A percentile compares a stretch with the other conserved stretches of the same genome.
These are phyloP conservation scores for Penicillium antarcticum DNA, from an alignment of 495 filamentous ascomycete species.

Conservation along the genomic window DNA sequence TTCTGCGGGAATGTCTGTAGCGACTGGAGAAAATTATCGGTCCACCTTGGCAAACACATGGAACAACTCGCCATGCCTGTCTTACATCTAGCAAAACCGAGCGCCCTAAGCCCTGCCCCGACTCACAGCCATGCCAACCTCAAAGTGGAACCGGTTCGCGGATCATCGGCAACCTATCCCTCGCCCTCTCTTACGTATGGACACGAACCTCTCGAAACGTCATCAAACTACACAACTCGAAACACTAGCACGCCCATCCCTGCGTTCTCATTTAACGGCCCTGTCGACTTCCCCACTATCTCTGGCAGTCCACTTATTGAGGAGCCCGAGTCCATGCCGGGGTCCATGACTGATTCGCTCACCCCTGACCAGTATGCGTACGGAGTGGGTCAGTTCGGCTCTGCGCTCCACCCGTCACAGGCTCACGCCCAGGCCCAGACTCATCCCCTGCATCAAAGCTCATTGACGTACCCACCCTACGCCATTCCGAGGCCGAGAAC, in stretches of 20 bases:
- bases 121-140: constrained; percentile 5
- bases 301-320: constrained; percentile 26
- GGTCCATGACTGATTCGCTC: constrained; percentile 16
- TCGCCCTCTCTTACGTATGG: constrained; percentile 4
- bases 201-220: neutral
- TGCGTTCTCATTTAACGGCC: constrained; percentile 10
- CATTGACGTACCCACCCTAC: constrained; percentile 41
- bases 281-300: constrained; percentile 22
- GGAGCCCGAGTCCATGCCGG: constrained; percentile 26
- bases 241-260: constrained; percentile 13
- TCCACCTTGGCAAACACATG: constrained; percentile 96
- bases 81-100: constrained; percentile 61
- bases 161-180: constrained; percentile 2
- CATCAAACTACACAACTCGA: constrained; percentile 12
- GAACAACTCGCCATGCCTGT: constrained; percentile 88
- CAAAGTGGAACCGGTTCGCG: neutral
- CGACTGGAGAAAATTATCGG: constrained; percentile 92
- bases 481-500: constrained; percentile 21
- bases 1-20: constrained; percentile 83
- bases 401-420: constrained; percentile 12
- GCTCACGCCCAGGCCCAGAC: constrained; percentile 14
- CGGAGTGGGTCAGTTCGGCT: constrained; percentile 11
- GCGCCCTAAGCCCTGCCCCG: constrained; percentile 13
- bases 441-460: constrained; percentile 32
- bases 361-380: constrained; percentile 12